Percentiles rank a stretch among this genome's conserved stretches.
phyloP scores from a whole-genome alignment of 345 rosid species.

The Rhizophora apiculata region DNA sequence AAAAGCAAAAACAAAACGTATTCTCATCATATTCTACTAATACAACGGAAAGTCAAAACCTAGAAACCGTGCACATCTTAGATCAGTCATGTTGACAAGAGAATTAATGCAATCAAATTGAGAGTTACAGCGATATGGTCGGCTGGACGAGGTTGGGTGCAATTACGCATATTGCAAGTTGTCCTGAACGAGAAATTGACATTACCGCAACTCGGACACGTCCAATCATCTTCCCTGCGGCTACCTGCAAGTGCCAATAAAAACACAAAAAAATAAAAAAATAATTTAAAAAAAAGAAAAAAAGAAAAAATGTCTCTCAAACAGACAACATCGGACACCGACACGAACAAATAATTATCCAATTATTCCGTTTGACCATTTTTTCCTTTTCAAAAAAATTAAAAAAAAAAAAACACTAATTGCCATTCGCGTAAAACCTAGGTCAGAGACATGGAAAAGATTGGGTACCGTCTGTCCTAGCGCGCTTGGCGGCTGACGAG shows the following conservation, averaged over 20 bases:
- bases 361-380: background rate
- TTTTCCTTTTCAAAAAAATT: background rate
- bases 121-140: slow-evolving; percentile 69
- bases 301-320: background rate
- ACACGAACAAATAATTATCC: background rate
- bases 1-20: background rate
- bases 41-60: background rate
- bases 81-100: background rate
- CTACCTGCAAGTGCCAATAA: slow-evolving; percentile 49
- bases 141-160: slow-evolving; percentile 95
- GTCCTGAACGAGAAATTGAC: slow-evolving; percentile 96
- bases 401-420: background rate
- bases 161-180: slow-evolving; percentile 97
- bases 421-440: background rate
- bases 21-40: background rate
- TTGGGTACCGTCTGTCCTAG: slow-evolving; percentile 84
- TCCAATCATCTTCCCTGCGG: slow-evolving; percentile 99
- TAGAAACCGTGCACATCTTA: background rate
- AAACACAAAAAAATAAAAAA: background rate
- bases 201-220: slow-evolving; percentile 96
- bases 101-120: background rate
- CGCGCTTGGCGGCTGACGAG: slow-evolving; percentile 97
- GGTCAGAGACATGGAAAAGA: slow-evolving; percentile 1
- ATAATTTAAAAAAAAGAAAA: background rate
- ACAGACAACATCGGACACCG: background rate